Conservation (phyloP, 2,329 filamentous ascomycete genomes). For the Alternaria gansuensis region DNA sequence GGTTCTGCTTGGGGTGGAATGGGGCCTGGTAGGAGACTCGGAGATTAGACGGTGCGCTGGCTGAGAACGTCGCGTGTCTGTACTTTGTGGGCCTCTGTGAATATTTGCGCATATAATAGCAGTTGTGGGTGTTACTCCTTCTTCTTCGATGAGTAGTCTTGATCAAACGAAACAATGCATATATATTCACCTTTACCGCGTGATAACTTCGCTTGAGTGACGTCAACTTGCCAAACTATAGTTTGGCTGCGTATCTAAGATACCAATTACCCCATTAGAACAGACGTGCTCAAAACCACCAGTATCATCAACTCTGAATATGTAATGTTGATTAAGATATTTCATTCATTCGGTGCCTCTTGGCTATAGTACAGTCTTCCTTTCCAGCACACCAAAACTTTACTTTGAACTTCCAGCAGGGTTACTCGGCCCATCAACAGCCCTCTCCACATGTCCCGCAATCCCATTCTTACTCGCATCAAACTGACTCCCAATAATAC, state of each 20-base stretch:
- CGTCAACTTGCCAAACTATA: not conserved
- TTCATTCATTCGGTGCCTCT: constrained; percentile 12
- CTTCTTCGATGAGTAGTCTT: not conserved
- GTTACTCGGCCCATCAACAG: constrained; percentile 55
- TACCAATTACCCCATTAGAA: too few species aligned
- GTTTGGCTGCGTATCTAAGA: too few species aligned
- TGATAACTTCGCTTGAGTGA: not conserved
- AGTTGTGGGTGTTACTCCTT: not conserved
- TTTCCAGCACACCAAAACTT: not conserved
- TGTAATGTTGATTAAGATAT: too few species aligned
- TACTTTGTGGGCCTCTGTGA: not conserved
- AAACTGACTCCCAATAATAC: constrained; percentile 65
- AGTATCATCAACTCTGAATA: not conserved
- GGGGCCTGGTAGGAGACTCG: constrained; percentile 48
- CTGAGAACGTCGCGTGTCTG: constrained; percentile 15
- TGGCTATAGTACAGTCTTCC: constrained; percentile 13
- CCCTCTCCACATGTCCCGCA: constrained; percentile 63
- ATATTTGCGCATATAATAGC: not conserved
- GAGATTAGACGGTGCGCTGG: constrained; percentile 21
- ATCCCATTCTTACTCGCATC: constrained; percentile 62
- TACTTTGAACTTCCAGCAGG: constrained; percentile 43
- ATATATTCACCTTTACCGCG: not conserved
- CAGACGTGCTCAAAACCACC: too few species aligned
- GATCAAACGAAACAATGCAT: not conserved
- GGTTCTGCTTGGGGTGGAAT: constrained; percentile 36